phyloP scores from a whole-genome alignment of 805 yeast species.

The Candida lessepsii region DNA sequence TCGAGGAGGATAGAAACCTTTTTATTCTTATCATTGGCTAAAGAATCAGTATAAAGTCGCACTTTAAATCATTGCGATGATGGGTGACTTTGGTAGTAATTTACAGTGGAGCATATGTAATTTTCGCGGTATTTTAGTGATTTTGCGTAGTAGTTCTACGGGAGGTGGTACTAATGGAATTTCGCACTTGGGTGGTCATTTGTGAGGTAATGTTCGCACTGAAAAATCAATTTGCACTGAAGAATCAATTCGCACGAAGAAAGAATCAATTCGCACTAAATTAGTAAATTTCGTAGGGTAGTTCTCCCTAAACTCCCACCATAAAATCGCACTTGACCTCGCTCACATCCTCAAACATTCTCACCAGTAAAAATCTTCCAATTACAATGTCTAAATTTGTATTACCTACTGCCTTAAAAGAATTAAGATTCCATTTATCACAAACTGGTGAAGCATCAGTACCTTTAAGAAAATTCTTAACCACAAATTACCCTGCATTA shows the following conservation, averaged over 20 bases:
- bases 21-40: neutral
- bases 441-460: slow-evolving; percentile 74
- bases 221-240: too few species aligned
- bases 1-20: neutral
- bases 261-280: too few species aligned
- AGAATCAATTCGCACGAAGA: too few species aligned
- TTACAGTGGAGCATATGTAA: too few species aligned
- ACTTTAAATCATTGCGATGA: neutral
- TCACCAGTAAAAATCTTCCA: slow-evolving; percentile 10
- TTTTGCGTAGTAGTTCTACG: too few species aligned
- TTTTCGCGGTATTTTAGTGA: too few species aligned
- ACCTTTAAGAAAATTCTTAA: slow-evolving; percentile 63
- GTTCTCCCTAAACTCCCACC: too few species aligned
- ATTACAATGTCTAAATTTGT: slow-evolving; percentile 39
- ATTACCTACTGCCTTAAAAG: slow-evolving; percentile 61
- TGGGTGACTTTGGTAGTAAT: too few species aligned
- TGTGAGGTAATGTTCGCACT: too few species aligned
- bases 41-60: neutral
- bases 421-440: slow-evolving; percentile 77
- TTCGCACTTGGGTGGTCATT: too few species aligned
- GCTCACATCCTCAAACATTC: neutral
- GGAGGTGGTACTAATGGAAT: too few species aligned
- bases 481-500: slow-evolving; percentile 62
- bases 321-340: neutral
- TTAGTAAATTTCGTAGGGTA: too few species aligned